Percentiles rank a stretch among this genome's conserved stretches.
Evolutionary conservation across 2,329 filamentous ascomycete species (phyloP).

Genomic region (Sordariomycetes sp.): DNA sequence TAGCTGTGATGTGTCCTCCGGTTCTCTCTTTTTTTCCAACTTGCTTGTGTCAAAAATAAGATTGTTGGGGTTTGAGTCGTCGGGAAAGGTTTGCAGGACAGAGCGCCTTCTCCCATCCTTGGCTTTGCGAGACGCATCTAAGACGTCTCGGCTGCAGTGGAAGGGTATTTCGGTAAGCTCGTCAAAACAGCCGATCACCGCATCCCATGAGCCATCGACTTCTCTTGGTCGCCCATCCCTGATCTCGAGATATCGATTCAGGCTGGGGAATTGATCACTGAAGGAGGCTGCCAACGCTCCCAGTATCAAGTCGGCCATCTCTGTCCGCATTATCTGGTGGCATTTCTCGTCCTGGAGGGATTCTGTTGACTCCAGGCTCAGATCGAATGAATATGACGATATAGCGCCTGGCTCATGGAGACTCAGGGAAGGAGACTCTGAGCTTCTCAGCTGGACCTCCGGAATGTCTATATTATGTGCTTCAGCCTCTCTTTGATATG

Average conservation of each 20-base stretch:
- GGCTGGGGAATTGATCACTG: constrained; percentile 1
- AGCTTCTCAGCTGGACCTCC: too few species aligned
- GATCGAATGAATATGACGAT: constrained; percentile 4
- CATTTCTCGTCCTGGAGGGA: constrained; percentile 3
- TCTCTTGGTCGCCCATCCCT: constrained; percentile 4
- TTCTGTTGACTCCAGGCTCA: constrained; percentile 5
- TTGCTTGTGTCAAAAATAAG: constrained; percentile 3
- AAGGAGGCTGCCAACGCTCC: constrained; percentile 3
- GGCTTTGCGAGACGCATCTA: constrained; percentile 2
- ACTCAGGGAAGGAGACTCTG: constrained; percentile 2
- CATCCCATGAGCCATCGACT: constrained; percentile 2
- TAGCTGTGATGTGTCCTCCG: constrained; percentile 1
- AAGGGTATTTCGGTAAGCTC: constrained; percentile 5
- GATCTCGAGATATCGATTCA: constrained; percentile 2
- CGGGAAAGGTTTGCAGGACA: not conserved
- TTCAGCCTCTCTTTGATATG: not conserved
- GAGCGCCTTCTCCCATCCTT: constrained; percentile 4
- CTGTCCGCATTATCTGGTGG: constrained; percentile 3
- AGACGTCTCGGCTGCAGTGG: constrained; percentile 3
- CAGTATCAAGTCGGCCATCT: constrained; percentile 2
- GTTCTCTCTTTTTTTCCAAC: not conserved
- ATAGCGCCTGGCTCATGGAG: not conserved
- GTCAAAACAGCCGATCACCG: constrained; percentile 5
- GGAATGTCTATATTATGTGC: too few species aligned
- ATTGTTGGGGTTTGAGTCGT: constrained; percentile 1